phyloP scores from a whole-genome alignment of 164 flowering plant species.

The Tetracentron sinense region DNA sequence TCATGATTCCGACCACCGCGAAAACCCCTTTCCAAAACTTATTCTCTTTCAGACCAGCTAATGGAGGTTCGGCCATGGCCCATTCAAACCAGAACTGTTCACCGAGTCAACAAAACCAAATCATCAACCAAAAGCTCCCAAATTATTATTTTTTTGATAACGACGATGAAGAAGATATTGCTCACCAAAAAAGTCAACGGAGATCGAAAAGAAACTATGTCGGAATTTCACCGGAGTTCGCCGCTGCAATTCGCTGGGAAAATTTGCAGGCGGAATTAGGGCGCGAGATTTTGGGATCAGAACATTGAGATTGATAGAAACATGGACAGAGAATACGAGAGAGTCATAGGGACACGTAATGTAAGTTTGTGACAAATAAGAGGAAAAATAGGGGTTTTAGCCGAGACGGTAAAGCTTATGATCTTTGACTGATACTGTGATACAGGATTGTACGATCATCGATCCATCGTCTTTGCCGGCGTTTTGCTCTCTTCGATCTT shows the following conservation, averaged over 20 bases:
- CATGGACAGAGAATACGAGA: background rate
- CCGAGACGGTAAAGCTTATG: too few species aligned
- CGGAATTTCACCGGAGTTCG: background rate
- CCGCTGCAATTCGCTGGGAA: background rate
- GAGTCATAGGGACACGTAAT: too few species aligned
- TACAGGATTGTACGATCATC: too few species aligned
- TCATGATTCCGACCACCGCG: slow-evolving; percentile 82
- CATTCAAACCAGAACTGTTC: slow-evolving; percentile 13
- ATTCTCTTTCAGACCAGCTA: slow-evolving; percentile 24
- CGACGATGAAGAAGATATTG: too few species aligned
- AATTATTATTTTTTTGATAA: too few species aligned
- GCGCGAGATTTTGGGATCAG: slow-evolving; percentile 4
- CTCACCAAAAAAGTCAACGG: background rate
- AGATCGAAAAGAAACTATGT: background rate
- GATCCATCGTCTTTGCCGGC: too few species aligned
- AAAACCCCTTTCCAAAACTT: slow-evolving; percentile 54
- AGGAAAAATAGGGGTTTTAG: too few species aligned
- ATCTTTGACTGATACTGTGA: too few species aligned
- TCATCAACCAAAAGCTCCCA: background rate
- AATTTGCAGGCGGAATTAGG: background rate
- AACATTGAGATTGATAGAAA: slow-evolving; percentile 1
- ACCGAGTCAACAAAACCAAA: background rate
- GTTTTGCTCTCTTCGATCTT: too few species aligned
- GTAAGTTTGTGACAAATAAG: too few species aligned
- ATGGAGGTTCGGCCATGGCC: slow-evolving; percentile 31